Percentiles rank a stretch among this genome's conserved stretches.
These are phyloP conservation scores for Thuja plicata DNA, from an alignment of 83 land plant genomes.

Conservation along the genomic window DNA sequence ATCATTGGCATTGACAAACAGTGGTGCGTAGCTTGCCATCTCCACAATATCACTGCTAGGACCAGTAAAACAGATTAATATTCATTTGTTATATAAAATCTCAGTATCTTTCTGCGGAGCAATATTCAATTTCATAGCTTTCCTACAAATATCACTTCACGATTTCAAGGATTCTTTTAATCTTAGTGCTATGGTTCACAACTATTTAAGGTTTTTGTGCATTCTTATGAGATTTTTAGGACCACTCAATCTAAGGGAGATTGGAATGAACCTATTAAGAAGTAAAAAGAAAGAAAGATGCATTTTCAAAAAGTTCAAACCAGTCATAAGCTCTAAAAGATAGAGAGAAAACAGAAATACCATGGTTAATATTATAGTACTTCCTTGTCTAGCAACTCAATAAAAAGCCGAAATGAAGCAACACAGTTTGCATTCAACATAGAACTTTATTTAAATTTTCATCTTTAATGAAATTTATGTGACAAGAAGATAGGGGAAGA, in stretches of 20 bases:
- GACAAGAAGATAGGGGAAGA: not conserved
- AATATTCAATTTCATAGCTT: not conserved
- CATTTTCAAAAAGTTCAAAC: constrained; percentile 5
- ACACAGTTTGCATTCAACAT: not conserved
- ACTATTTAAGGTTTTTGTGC: not conserved
- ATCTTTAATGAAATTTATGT: not conserved
- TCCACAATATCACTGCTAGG: constrained; percentile 80
- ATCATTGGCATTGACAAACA: constrained; percentile 83
- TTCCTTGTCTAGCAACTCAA: not conserved
- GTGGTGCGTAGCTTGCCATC: constrained; percentile 98
- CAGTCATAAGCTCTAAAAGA: not conserved
- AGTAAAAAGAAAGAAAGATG: not conserved
- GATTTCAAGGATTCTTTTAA: not conserved
- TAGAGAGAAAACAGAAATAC: not conserved
- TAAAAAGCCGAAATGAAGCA: not conserved
- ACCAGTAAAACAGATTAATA: not conserved
- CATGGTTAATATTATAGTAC: not conserved
- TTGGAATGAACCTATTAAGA: not conserved
- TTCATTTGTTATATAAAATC: not conserved
- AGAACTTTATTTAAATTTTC: not conserved
- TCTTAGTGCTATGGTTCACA: not conserved
- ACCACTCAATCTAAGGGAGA: not conserved
- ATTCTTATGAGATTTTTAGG: not conserved
- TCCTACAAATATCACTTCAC: not conserved
- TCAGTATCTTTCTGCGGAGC: not conserved